These are phyloP conservation scores for Neltuma alba DNA, from an alignment of 306 rosid genomes.

Conservation along the genomic window DNA sequence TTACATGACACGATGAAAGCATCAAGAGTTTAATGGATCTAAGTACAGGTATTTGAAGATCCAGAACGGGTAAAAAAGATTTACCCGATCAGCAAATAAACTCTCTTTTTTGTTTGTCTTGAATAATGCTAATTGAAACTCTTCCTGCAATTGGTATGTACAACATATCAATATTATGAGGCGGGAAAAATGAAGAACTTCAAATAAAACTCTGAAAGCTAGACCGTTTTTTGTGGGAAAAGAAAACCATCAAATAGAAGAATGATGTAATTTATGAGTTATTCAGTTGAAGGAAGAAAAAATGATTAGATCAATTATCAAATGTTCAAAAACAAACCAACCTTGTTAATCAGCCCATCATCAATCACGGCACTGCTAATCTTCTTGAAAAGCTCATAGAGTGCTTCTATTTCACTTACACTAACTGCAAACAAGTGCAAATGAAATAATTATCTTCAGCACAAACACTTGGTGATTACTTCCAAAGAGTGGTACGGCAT, in stretches of 20 bases:
- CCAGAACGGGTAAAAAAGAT: neutral
- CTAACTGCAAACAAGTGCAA: constrained; percentile 54
- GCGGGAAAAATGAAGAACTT: neutral
- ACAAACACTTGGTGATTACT: neutral
- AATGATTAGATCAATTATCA: neutral
- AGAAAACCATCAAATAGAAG: neutral
- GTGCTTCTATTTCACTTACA: constrained; percentile 84
- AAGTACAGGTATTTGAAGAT: constrained; percentile 9
- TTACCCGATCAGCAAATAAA: constrained; percentile 80
- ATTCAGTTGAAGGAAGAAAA: neutral
- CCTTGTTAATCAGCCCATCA: constrained; percentile 84
- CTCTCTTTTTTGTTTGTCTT: constrained; percentile 84
- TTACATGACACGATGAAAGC: neutral
- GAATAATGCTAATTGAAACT: constrained; percentile 78
- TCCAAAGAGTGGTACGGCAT: neutral
- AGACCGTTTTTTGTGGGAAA: neutral
- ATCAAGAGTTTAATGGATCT: neutral
- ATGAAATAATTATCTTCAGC: neutral
- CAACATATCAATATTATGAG: neutral
- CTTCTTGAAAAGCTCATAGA: constrained; percentile 82
- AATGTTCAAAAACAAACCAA: constrained; percentile 33
- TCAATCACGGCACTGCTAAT: constrained; percentile 81
- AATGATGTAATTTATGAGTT: constrained; percentile 1
- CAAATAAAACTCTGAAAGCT: neutral
- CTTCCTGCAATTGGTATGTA: constrained; percentile 53